Evolutionary conservation across 768 basidiomycete genomes (phyloP).

Genomic region (Rhizopogon rudus): DNA sequence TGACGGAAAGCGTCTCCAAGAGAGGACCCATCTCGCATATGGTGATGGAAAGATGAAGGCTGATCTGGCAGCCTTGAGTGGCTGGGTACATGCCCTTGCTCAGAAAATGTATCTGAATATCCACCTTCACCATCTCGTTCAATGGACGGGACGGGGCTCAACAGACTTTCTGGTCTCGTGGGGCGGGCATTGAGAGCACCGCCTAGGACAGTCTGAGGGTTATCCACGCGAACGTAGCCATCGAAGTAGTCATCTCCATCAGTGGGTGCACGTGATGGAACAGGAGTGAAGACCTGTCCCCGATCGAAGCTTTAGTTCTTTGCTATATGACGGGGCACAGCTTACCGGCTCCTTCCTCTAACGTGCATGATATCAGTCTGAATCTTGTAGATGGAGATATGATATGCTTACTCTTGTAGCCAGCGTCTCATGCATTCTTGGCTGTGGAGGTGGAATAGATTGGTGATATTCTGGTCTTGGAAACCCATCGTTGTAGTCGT

Average conservation of each 20-base stretch:
- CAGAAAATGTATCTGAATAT: constrained; percentile 17
- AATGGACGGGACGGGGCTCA: constrained; percentile 16
- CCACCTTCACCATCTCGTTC: constrained; percentile 10
- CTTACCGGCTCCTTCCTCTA: constrained; percentile 29
- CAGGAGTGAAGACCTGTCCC: constrained; percentile 25
- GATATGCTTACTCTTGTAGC: not conserved
- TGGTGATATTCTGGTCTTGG: constrained; percentile 21
- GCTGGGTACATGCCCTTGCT: constrained; percentile 18
- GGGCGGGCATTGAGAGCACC: constrained; percentile 28
- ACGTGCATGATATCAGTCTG: not conserved
- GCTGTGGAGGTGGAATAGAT: not conserved
- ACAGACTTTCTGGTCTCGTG: constrained; percentile 13
- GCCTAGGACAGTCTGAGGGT: constrained; percentile 26
- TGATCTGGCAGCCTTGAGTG: constrained; percentile 20
- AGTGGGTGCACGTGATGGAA: constrained; percentile 28
- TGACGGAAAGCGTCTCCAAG: constrained; percentile 16
- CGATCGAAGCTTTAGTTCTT: constrained; percentile 5
- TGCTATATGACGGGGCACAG: not conserved
- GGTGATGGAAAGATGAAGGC: constrained; percentile 5
- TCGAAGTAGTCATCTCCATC: constrained; percentile 28
- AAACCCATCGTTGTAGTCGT: constrained; percentile 26
- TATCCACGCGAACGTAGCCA: constrained; percentile 26
- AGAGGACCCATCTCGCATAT: constrained; percentile 6
- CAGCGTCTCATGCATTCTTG: constrained; percentile 15
- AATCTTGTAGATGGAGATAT: not conserved